Base-by-base conservation (phyloP, 2,329 filamentous ascomycete species). In the Fusarium pininemorale region DNA sequence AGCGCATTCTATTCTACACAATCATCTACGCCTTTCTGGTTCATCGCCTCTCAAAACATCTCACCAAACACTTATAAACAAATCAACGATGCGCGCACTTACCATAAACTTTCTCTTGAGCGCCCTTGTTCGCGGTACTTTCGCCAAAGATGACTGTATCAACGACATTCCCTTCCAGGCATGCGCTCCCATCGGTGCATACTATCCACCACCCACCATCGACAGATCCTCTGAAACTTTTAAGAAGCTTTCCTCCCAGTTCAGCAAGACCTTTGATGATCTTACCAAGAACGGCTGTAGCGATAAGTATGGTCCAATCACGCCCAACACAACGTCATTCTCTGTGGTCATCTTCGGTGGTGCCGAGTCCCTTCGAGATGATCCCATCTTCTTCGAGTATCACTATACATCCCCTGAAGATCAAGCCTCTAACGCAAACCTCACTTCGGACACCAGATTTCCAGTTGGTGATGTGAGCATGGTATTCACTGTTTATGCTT, bases 401-500 rank as follows among this genome's bases (percentile, higher is more conserved):
- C 71, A 77, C 32, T 77, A 76, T 13, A 77, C 66, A 1, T 73
- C 75, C 12, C 75, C 63, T 0, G n/a, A 66, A 2, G 75, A 77
- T 11, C 66, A 42, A 4, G 9, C 7, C 2, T 53, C 42, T 12
- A 72, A 74, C 11, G 7, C 41, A 2, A 75, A 66, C 3, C 26
- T 82, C 7, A 76, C 75, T 0, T 48, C 62, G 1, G 35, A 75
- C 20, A 81, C 81, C 5, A 66, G 63, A 3, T 79, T 82, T 7
- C 79, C 78, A 0, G 18, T 80, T 4, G 81, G 80, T 0, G 77
- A 78, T 13, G 45, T 82, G 18, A 81, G 78, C 4, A 79, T 80
- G 74, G 54, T 82, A 0, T 80, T 82, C 45, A 82, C 80, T 1
- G 78, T 81, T 3, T 82, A 82, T 28, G 53, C 79, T 1, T 82